Base-by-base conservation (phyloP, 441 rosid genomes). In the Pelargonium fulgidum region DNA sequence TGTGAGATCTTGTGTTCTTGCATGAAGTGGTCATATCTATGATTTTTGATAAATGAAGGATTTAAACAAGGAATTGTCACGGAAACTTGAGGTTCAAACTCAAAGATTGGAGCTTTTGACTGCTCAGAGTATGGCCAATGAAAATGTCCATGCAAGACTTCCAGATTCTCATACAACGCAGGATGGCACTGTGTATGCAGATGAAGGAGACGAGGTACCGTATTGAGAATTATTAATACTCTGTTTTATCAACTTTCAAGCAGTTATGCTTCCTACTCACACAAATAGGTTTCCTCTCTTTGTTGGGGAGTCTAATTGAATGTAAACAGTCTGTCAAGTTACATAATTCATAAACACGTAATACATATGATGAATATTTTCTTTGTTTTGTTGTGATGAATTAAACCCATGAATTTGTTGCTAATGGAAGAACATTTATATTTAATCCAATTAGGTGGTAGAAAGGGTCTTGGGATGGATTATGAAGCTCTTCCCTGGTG, bases 381-480 rank as follows among this genome's bases (percentile, higher is more conserved):
- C 20, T 45, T 12, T 22, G 26, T 33, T 64, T 44, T 9, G 4
- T n/a, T 10, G 48, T 44, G 48, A 8, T 10, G 13, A 59, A 59
- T 20, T 7, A 59, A 9, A 22, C 5, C 22, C n/a, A 59, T 5
- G 1, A 59, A 59, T 59, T 59, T 22, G 42, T 26, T 66, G 52
- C 42, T 62, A 29, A 65, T 66, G 19, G 20, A 17, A 33, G 14
- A 11, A 4, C 9, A 5, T 68, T n/a, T n/a, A 65, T 39, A 50
- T 56, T 36, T 39, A n/a, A 42, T 74, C 62, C 45, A 59, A 39
- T 56, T 64, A 94, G 99, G 99, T 94, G 66, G 99, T 94, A 68
- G 99, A 94, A 80, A 90, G 98, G 80, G 98, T 94, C 52, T 81
- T 94, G 76, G 99, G 97, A 61, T 94, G 98, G 99, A 92, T 94